These are phyloP conservation scores for Calonectria crousiana DNA, from an alignment of 2,329 filamentous ascomycete genomes.

Conservation along the genomic window DNA sequence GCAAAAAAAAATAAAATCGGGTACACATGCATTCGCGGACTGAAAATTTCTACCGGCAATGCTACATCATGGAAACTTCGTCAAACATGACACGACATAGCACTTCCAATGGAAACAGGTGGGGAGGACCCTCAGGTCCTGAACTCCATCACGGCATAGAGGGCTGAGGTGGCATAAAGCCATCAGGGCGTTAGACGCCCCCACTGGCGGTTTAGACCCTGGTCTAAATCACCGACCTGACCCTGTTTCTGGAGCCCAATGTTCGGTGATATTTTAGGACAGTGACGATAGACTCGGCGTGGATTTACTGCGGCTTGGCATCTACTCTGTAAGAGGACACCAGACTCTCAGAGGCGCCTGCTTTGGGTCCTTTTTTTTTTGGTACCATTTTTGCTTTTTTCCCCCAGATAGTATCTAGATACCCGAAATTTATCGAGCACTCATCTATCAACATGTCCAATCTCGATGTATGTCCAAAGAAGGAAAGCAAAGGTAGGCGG, in stretches of 20 bases:
- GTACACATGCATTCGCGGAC: neutral
- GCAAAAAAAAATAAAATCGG: neutral
- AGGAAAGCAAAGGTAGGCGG: neutral
- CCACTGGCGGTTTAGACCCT: slow-evolving; percentile 7
- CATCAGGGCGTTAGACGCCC: neutral
- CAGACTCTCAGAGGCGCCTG: neutral
- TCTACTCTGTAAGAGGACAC: neutral
- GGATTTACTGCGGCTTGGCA: neutral
- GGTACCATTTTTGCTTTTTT: neutral
- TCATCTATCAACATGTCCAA: neutral
- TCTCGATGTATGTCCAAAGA: neutral
- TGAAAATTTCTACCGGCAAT: neutral
- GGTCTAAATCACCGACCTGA: neutral
- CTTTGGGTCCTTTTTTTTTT: neutral
- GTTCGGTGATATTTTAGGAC: neutral
- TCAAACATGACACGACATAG: neutral
- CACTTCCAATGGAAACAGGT: slow-evolving; percentile 25
- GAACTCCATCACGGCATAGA: slow-evolving; percentile 37
- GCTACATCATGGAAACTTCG: neutral
- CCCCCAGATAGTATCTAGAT: slow-evolving; percentile 22
- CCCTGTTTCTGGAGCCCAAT: neutral
- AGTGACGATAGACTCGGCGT: neutral
- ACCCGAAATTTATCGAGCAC: slow-evolving; percentile 20
- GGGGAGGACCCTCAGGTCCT: slow-evolving; percentile 18
- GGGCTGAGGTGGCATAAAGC: slow-evolving; percentile 34